Evolutionary conservation across 768 basidiomycete genomes (phyloP), one percentile per base, ranked within the genome.

Genomic region (Gelatoporia subvermispora): DNA sequence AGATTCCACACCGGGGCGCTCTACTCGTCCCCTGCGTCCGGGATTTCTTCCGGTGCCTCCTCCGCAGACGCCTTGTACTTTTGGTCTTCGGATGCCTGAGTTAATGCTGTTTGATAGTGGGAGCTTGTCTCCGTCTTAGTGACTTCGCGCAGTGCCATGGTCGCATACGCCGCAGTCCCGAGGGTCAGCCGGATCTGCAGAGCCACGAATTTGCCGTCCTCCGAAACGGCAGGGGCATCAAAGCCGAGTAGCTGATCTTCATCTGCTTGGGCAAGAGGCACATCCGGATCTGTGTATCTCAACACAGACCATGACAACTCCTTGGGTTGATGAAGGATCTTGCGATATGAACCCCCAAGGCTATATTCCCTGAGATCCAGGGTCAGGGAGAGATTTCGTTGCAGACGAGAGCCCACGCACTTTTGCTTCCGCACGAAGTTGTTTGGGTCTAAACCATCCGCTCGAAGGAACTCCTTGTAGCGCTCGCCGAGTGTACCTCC

Each of bases 101-200:
- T 93, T 52, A 93, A 73, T 55, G 72, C 71, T n/a, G 77, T 87
- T 63, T 96, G 94, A 69, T 83, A 85, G 59, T 93, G 92, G 35
- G 92, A 85, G 63, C 91, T 93, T 17, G 94, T 97, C 60, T 97
- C 93, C 28, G 87, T 90, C 71, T 95, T 98, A 13, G 93, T 93
- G 38, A 96, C 81, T 68, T 96, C 93, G 36, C 93, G 81, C 56
- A 99, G 66, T 3, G 94, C 95, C 96, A 99, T 99, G 2, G 96
- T 99, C 2, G 96, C 96, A 67, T 97, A 99, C 4, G 92, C 86
- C 0, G 92, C 88, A 7, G 92, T 91, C 13, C 89, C 92, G 15
- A 99, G 77, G n/a, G 76, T 81, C 46, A 97, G 68, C 35, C 83
- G 70, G 52, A 99, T 81, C 60, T 94, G 93, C 31, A 99, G 69